These are phyloP conservation scores for Elongisporangium anandrum DNA, from an alignment of 352 stramenopile genomes.

Conservation along the genomic window DNA sequence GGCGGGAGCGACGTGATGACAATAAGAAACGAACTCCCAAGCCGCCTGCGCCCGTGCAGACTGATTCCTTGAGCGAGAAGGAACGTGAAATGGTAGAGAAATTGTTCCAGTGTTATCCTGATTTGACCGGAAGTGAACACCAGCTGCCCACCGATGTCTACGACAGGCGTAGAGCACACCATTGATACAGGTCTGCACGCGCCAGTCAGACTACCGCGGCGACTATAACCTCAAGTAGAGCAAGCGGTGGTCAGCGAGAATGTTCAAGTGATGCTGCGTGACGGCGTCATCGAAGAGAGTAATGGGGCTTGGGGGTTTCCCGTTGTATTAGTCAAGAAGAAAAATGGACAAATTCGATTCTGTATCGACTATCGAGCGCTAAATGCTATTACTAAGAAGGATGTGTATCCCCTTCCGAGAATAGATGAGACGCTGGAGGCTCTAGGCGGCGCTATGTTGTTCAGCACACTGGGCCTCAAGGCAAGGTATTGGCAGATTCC, in stretches of 20 bases:
- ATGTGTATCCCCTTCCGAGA: constrained; percentile 17
- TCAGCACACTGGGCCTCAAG: constrained; percentile 13
- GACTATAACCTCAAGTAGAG: constrained; percentile 4
- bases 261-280: constrained; percentile 7
- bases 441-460: constrained; percentile 6
- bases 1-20: neutral
- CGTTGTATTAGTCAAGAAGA: constrained; percentile 22
- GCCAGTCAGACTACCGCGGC: constrained; percentile 8
- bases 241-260: constrained; percentile 7
- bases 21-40: neutral
- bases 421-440: constrained; percentile 21
- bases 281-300: constrained; percentile 13
- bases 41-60: neutral
- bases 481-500: constrained; percentile 12
- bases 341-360: constrained; percentile 14
- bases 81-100: constrained; percentile 4
- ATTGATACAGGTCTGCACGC: constrained; percentile 10
- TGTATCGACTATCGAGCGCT: constrained; percentile 21
- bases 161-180: constrained; percentile 8
- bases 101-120: constrained; percentile 7
- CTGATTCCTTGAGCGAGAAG: neutral
- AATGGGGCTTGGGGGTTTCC: constrained; percentile 13
- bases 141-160: constrained; percentile 7
- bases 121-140: neutral
- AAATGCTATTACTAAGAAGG: constrained; percentile 16